Base-by-base conservation (phyloP, 1,284 basidiomycete species). In the Amylostereum areolatum region DNA sequence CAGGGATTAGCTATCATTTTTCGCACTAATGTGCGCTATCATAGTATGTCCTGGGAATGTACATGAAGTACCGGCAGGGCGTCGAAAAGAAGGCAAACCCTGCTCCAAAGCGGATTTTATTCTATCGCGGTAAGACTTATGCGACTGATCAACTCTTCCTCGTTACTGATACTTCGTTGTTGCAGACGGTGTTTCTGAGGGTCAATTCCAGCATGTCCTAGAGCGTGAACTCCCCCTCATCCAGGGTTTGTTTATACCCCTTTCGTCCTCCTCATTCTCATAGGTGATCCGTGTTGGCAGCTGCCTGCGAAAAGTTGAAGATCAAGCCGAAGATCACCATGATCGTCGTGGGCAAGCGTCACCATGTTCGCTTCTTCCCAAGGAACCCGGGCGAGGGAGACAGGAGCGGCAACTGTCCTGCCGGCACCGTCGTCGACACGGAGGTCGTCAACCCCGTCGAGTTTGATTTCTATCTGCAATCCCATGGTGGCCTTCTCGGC, bases 381-480 rank as follows among this genome's bases (percentile, higher is more conserved):
- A 66, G 66, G 51, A 68, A 66, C 27, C 65, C 67, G 3, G 50
- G 53, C 6, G 80, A 82, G 27, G 78, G 67, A 2, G 86, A 88
- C 56, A 71, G 69, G 51, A 82, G 77, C 53, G 87, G 85, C 2
- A 89, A 90, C 57, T 88, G 83, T 56, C 78, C 73, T 4, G 83
- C 87, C 0, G 88, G 88, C 24, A 86, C 84, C 2, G 83, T 89
- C 8, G 77, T 90, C 18, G 87, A 90, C 59, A 69, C 71, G 32
- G 83, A 84, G 6, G 75, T 89, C 27, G 73, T 77, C 1, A 83
- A 88, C 59, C 86, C 87, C 0, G 76, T 80, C 1, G 87, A 89
- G 58, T 87, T 87, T 47, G 89, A 92, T 58, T 92, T 86, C 63
- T 92, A 91, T 58, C 70, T 89, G 1, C 83, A 87, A 61, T 81